Evolutionary conservation across 108 stramenopile genomes (phyloP), one percentile per base, ranked within the genome.

Genomic region (Seminavis robusta): DNA sequence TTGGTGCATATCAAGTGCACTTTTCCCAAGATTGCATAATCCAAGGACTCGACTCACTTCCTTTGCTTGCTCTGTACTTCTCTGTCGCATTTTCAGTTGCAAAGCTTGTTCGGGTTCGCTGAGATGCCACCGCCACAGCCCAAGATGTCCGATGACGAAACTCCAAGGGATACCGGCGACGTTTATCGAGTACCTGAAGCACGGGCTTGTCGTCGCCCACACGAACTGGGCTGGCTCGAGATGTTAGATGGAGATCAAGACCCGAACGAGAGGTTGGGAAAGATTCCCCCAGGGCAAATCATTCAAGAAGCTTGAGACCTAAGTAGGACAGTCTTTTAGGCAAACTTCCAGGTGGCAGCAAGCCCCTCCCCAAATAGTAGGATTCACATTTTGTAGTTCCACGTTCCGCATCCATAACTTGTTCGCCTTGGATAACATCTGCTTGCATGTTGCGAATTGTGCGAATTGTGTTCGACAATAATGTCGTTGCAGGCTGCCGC

Each of bases 221-320:
- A 91, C 65, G 82, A 80, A 50, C 63, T 84, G 52, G 83, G 85
- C 24, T 91, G 89, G 89, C 60, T 91, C 24, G 77, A 87, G 13
- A 54, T 73, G 28, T 54, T 89, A 36, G 60, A 63, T 1, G 67
- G 84, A 8, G 67, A 69, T n/a, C 63, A 79, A 50, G 63, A 69
- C n/a, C 30, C 44, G 27, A 58, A 57, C 0, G 25, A 58, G 7
- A 25, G 33, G 2, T 53, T 73, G 30, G 64, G 73, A 27, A 39
- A 71, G 40, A 42, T 69, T 16, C 56, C 59, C 58, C 42, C 73
- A 23, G 73, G 79, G 20, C 50, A 64, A 63, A 78, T 78, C 38
- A 69, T 78, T 44, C 7, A 32, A 4, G 70, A 77, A 24, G 61
- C 20, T n/a, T n/a, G n/a, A n/a, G n/a, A n/a, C n/a, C n/a, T n/a